These are phyloP conservation scores for Ophiostoma novo-ulmi DNA, from an alignment of 2,329 filamentous ascomycete genomes.

Conservation along the genomic window DNA sequence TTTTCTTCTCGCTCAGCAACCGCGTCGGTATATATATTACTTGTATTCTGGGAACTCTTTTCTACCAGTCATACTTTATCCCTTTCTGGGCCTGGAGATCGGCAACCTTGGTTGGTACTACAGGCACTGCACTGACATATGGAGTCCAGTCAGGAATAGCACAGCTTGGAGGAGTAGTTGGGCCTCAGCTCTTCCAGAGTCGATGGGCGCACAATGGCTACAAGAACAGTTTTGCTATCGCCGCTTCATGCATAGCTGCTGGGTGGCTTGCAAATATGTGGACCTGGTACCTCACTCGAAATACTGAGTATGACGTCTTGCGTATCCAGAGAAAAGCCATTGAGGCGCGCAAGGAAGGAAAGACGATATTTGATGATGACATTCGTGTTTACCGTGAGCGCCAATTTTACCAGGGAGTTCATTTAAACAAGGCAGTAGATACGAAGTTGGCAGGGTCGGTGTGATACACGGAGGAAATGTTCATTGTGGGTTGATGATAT, in stretches of 20 bases:
- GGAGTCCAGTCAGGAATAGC: conserved; percentile 41
- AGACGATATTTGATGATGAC: conserved; percentile 20
- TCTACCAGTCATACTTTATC: conserved; percentile 42
- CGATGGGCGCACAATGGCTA: conserved; percentile 38
- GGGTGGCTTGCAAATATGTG: conserved; percentile 30
- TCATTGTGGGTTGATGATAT: background rate
- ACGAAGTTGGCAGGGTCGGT: background rate
- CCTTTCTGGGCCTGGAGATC: conserved; percentile 43
- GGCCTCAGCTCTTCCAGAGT: conserved; percentile 29
- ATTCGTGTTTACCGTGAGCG: conserved; percentile 25
- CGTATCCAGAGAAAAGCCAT: conserved; percentile 27
- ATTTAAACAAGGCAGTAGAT: background rate
- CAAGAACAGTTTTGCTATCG: conserved; percentile 31
- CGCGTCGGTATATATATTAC: conserved; percentile 41
- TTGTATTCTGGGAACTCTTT: conserved; percentile 41
- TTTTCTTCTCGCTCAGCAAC: conserved; percentile 38
- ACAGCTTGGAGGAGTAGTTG: conserved; percentile 43
- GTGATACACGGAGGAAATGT: too few species aligned
- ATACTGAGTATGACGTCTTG: conserved; percentile 31
- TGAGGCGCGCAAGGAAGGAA: conserved; percentile 26
- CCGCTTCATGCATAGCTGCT: conserved; percentile 28
- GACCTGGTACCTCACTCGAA: conserved; percentile 31
- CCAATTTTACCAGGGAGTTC: conserved; percentile 33
- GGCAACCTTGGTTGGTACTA: conserved; percentile 32
- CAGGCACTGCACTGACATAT: conserved; percentile 42